Conservation (phyloP, 306 rosid genomes). For the Lathyrus aphaca region DNA sequence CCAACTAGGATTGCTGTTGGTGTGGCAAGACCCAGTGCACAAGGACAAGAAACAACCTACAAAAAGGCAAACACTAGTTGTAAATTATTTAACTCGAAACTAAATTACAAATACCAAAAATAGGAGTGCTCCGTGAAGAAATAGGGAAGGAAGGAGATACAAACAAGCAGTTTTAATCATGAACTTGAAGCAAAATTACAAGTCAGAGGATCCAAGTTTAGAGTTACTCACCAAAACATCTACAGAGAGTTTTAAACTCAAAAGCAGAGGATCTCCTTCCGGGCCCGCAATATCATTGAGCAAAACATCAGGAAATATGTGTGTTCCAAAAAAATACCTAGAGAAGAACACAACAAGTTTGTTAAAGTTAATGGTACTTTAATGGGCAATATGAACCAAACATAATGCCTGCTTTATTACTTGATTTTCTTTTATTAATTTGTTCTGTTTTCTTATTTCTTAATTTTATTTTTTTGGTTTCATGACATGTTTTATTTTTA, state of each 20-base stretch:
- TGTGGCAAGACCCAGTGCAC: constrained; percentile 98
- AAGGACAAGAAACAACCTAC: constrained; percentile 99
- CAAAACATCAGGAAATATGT: constrained; percentile 85
- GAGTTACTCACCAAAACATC: constrained; percentile 87
- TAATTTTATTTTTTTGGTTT: neutral
- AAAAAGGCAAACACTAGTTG: constrained; percentile 26
- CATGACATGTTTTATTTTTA: neutral
- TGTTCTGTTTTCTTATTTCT: constrained; percentile 1
- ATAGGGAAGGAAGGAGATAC: constrained; percentile 13
- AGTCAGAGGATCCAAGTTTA: constrained; percentile 29
- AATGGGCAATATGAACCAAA: constrained; percentile 10
- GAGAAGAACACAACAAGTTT: constrained; percentile 37
- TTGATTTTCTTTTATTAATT: constrained; percentile 4
- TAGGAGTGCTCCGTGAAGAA: constrained; percentile 19
- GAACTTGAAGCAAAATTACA: constrained; percentile 18
- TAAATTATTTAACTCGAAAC: neutral
- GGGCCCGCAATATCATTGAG: constrained; percentile 90
- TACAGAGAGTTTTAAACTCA: constrained; percentile 91
- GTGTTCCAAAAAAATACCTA: constrained; percentile 85
- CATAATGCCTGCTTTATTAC: neutral
- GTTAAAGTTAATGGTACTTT: constrained; percentile 43
- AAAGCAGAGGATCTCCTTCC: constrained; percentile 88
- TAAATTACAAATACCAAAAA: constrained; percentile 28
- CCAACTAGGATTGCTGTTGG: constrained; percentile 98
- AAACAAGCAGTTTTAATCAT: constrained; percentile 9